Conservation (phyloP, 1,284 basidiomycete genomes). For the Peniophora sp. region DNA sequence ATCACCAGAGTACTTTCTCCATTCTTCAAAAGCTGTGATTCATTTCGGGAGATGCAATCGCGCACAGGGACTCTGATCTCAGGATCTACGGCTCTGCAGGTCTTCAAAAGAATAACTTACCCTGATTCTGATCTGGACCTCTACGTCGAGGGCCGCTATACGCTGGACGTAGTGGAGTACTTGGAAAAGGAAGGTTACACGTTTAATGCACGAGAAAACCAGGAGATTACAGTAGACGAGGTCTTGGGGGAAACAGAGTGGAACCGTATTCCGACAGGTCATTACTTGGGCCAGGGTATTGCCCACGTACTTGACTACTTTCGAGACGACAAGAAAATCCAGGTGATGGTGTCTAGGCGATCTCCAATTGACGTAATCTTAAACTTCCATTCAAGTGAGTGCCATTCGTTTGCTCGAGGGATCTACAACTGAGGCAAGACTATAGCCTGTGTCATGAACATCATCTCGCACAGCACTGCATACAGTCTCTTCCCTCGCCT, state of each 20-base stretch:
- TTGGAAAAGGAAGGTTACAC: not conserved
- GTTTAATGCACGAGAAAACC: not conserved
- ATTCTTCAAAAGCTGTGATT: slow-evolving; percentile 18
- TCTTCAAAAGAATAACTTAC: slow-evolving; percentile 35
- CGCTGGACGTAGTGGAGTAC: not conserved
- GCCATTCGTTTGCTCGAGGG: not conserved
- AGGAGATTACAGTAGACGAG: not conserved
- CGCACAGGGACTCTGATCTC: slow-evolving; percentile 36
- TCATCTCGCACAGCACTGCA: slow-evolving; percentile 24
- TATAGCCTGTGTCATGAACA: slow-evolving; percentile 40
- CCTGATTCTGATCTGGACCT: slow-evolving; percentile 40
- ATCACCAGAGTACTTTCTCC: slow-evolving; percentile 8
- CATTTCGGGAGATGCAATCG: slow-evolving; percentile 36
- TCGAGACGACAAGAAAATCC: slow-evolving; percentile 14
- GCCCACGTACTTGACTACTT: slow-evolving; percentile 10
- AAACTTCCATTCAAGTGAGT: slow-evolving; percentile 37
- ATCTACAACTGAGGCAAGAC: not conserved
- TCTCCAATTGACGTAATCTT: slow-evolving; percentile 28
- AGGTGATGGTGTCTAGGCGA: slow-evolving; percentile 23
- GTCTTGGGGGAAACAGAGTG: not conserved
- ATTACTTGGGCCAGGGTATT: slow-evolving; percentile 7
- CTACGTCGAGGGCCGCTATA: slow-evolving; percentile 24
- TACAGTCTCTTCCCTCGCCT: slow-evolving; percentile 25
- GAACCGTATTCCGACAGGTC: not conserved
- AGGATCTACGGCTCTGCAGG: slow-evolving; percentile 42